Conservation (phyloP, 2,329 filamentous ascomycete species). For the Claviceps purpurea region DNA sequence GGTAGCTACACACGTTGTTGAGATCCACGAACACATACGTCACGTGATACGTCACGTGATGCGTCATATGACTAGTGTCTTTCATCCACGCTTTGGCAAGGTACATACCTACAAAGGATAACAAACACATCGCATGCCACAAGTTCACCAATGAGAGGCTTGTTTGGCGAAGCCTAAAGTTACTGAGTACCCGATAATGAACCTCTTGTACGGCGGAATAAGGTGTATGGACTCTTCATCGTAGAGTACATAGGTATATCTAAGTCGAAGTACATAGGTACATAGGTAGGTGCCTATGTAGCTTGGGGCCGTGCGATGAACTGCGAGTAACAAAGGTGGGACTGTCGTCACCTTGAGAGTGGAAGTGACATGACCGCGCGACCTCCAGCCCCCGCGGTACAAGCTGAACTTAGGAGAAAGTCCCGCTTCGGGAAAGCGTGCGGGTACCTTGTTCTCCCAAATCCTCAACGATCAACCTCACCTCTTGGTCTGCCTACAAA, state of each 20-base stretch:
- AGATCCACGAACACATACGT: background rate
- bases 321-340: too few species aligned
- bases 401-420: conserved; percentile 10
- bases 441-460: conserved; percentile 26
- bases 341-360: too few species aligned
- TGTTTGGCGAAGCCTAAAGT: background rate
- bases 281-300: too few species aligned
- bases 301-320: too few species aligned
- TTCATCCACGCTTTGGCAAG: background rate
- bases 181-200: background rate
- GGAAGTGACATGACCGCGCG: too few species aligned
- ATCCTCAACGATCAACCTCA: conserved; percentile 36
- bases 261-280: too few species aligned
- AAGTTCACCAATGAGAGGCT: background rate
- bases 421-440: conserved; percentile 24
- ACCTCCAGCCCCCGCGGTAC: background rate
- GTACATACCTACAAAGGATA: background rate
- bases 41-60: conserved; percentile 1
- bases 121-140: background rate
- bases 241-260: too few species aligned
- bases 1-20: too few species aligned
- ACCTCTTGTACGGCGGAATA: too few species aligned
- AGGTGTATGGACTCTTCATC: too few species aligned
- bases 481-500: conserved; percentile 39
- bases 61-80: background rate